A percentile compares a stretch with the other conserved stretches of the same genome.
Evolutionary conservation across 192 early-diverging fungal species (phyloP).

Genomic region (Coemansia sp.): DNA sequence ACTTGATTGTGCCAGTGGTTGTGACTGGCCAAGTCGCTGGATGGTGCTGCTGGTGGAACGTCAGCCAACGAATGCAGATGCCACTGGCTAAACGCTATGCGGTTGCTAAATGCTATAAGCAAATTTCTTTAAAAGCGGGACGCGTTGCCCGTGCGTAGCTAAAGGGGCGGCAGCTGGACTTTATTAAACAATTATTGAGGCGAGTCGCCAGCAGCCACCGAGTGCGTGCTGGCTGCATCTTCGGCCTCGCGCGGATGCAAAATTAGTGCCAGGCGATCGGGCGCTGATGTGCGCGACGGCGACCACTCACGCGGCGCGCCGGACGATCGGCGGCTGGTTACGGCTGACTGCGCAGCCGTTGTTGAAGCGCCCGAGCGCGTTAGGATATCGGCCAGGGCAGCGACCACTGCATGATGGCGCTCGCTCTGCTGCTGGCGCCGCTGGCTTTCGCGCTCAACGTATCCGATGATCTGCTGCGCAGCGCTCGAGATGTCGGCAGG

Average conservation of each 20-base stretch:
- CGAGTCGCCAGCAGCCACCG: neutral
- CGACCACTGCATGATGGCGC: slow-evolving; percentile 34
- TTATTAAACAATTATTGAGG: neutral
- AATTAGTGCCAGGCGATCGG: slow-evolving; percentile 1
- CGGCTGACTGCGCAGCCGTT: slow-evolving; percentile 19
- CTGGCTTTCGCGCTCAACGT: slow-evolving; percentile 45
- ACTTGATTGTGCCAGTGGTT: neutral
- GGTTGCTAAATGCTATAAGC: too few relatives aligned
- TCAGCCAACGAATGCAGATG: too few relatives aligned
- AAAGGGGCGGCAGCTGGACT: neutral
- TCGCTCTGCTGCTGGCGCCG: slow-evolving; percentile 49
- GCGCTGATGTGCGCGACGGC: neutral
- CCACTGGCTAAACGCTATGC: too few relatives aligned
- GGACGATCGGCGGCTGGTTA: slow-evolving; percentile 34
- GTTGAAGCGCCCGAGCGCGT: slow-evolving; percentile 19
- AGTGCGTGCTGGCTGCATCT: neutral
- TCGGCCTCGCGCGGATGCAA: neutral
- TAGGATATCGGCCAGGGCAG: slow-evolving; percentile 43
- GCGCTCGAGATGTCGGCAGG: slow-evolving; percentile 23
- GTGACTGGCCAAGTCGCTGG: too few relatives aligned
- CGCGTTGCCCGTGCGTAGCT: too few relatives aligned
- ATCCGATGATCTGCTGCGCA: slow-evolving; percentile 40
- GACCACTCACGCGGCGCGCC: slow-evolving; percentile 5
- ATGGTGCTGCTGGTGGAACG: too few relatives aligned
- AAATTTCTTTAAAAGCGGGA: too few relatives aligned